A percentile compares a stretch with the other conserved stretches of the same genome.
phyloP scores from a whole-genome alignment of 177 flowering plant genomes.

The Tripterygium wilfordii region DNA sequence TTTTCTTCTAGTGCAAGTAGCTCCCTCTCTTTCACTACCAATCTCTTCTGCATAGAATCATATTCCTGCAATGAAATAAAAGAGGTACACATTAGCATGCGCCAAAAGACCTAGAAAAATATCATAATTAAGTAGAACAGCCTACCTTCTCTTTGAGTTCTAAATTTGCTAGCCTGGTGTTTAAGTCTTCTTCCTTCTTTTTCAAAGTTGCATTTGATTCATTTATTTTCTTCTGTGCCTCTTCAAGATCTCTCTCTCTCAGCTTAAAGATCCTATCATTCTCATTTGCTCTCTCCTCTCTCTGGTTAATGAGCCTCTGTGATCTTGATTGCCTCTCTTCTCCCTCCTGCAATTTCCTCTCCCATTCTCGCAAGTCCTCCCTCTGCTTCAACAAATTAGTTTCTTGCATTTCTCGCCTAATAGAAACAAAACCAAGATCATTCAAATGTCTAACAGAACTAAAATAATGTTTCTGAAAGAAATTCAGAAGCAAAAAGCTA shows the following conservation, averaged over 20 bases:
- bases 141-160: constrained; percentile 50
- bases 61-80: constrained; percentile 35
- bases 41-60: constrained; percentile 28
- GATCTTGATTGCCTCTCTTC: constrained; percentile 75
- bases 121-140: constrained; percentile 1
- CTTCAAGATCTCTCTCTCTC: constrained; percentile 68
- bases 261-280: constrained; percentile 46
- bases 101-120: neutral
- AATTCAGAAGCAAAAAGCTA: neutral
- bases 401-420: constrained; percentile 69
- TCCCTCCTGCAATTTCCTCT: constrained; percentile 61
- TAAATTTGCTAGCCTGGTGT: constrained; percentile 29
- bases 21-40: constrained; percentile 50
- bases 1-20: constrained; percentile 42
- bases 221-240: constrained; percentile 52
- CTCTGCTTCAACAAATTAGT: constrained; percentile 50
- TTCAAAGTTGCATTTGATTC: constrained; percentile 29
- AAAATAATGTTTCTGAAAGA: neutral
- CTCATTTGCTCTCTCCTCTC: constrained; percentile 82
- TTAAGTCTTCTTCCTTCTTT: constrained; percentile 61
- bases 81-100: neutral
- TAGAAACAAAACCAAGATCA: neutral
- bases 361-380: constrained; percentile 85
- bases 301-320: constrained; percentile 55
- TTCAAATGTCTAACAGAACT: neutral